Evolutionary conservation across 1,139 yeast species (phyloP).

Genomic region (Eremothecium gossypii): DNA sequence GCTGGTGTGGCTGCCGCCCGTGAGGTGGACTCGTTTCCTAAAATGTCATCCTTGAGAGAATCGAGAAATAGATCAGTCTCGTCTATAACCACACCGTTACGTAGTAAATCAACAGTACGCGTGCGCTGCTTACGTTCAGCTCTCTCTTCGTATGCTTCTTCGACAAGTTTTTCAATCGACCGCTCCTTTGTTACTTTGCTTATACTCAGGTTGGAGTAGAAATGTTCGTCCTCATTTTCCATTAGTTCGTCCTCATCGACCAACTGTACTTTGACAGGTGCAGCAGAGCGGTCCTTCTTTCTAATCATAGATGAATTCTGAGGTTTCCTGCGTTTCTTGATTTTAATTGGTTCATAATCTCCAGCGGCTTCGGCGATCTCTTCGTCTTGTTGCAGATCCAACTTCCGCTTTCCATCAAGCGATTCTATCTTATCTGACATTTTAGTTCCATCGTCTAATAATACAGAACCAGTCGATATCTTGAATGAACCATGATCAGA

Average conservation of each 20-base stretch:
- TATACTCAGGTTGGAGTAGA: constrained; percentile 33
- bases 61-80: constrained; percentile 53
- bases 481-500: neutral
- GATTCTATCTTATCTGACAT: neutral
- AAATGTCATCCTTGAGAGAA: constrained; percentile 26
- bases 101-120: constrained; percentile 14
- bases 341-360: constrained; percentile 25
- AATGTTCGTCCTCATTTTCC: constrained; percentile 44
- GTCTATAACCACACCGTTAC: constrained; percentile 39
- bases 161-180: constrained; percentile 30
- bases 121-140: constrained; percentile 28
- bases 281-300: constrained; percentile 11
- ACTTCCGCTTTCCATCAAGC: constrained; percentile 13
- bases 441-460: too few relatives aligned
- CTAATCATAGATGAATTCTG: constrained; percentile 13
- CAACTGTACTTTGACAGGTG: constrained; percentile 28
- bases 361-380: constrained; percentile 16
- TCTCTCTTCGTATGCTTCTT: constrained; percentile 40
- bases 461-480: neutral
- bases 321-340: constrained; percentile 23
- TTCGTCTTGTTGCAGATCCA: constrained; percentile 9
- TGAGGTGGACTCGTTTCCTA: constrained; percentile 4
- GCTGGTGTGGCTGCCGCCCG: constrained; percentile 8
- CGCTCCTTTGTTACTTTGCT: constrained; percentile 26
- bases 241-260: constrained; percentile 33